Conservation (phyloP, 805 yeast genomes). For the Blastobotrys robertii region DNA sequence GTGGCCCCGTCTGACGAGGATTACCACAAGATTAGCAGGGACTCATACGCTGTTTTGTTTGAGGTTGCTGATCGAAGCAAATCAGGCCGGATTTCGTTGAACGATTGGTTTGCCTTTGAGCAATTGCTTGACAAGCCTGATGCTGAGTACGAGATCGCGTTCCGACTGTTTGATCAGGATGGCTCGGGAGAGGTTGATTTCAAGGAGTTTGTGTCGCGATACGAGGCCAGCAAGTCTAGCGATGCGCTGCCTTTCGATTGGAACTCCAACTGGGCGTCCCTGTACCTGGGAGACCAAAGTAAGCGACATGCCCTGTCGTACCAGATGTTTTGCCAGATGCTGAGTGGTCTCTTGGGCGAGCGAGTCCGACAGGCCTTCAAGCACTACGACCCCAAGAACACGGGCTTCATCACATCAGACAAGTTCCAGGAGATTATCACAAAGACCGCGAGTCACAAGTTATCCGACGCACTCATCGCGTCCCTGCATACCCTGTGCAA, state of each 20-base stretch:
- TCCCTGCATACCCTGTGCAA: conserved; percentile 30
- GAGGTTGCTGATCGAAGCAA: conserved; percentile 65
- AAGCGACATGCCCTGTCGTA: conserved; percentile 32
- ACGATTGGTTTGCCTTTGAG: conserved; percentile 71
- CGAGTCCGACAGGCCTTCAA: conserved; percentile 38
- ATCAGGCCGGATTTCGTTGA: conserved; percentile 55
- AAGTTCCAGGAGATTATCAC: conserved; percentile 31
- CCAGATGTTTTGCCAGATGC: conserved; percentile 36
- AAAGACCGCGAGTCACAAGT: conserved; percentile 32
- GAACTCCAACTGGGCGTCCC: conserved; percentile 33
- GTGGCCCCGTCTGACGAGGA: conserved; percentile 37
- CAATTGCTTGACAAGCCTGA: conserved; percentile 43
- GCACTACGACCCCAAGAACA: conserved; percentile 26
- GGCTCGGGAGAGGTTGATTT: conserved; percentile 32
- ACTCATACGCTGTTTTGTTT: conserved; percentile 64
- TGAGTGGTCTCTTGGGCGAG: conserved; percentile 35
- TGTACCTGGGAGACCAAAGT: conserved; percentile 31
- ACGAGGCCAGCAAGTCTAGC: conserved; percentile 27
- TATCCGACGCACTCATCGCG: conserved; percentile 30
- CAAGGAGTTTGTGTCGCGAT: conserved; percentile 30
- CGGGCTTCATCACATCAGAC: conserved; percentile 33
- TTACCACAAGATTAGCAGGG: conserved; percentile 43
- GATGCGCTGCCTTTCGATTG: conserved; percentile 34
- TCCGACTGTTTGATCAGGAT: conserved; percentile 33
- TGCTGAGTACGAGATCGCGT: conserved; percentile 44